Evolutionary conservation across 805 yeast species (phyloP), one percentile per base, ranked within the genome.

Genomic region (Saturnispora saitoi): DNA sequence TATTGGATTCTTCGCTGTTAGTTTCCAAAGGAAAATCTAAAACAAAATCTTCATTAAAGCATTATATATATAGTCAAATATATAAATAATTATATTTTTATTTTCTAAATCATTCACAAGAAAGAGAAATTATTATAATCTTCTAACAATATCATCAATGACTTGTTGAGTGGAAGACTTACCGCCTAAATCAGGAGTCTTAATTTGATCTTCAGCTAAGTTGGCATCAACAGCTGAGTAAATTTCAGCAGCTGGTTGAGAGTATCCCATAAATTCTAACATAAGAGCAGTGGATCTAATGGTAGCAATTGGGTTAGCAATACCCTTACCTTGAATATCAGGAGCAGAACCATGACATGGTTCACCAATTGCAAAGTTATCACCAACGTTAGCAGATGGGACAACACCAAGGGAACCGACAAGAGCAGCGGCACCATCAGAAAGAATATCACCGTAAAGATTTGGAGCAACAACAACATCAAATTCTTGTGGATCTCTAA

Each of bases 321-420:
- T 86, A 60, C 93, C 93, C 69, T 77, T 82, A 59, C 99, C 99
- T 66, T 90, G 96, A 57, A 93, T 93, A 68, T 93, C 99, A 49
- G 99, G 99, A 48, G 99, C 99, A 49, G 96, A 86, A 53, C 99
- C 99, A 71, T 93, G 99, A 66, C 97, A 90, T 64, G 99, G 99
- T 72, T 93, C 99, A 66, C 99, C 99, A 64, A 93, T 88, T 54
- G 95, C 97, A 64, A 93, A 91, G 65, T 76, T 70, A 65, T 89
- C 96, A 62, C 99, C 99, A 54, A 93, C 99, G 63, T 93, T 93
- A 52, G 98, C 98, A 48, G 95, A 84, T 61, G 99, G 98, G 49
- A 93, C 97, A 50, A 93, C 95, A 64, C 99, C 99, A 56, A 93
- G 78, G 29, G 98, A 91, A 45, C 99, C 99, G 50, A 91, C 96